Base-by-base conservation (phyloP, 2,329 filamentous ascomycete genomes). In the Penicillium hesseltinei region DNA sequence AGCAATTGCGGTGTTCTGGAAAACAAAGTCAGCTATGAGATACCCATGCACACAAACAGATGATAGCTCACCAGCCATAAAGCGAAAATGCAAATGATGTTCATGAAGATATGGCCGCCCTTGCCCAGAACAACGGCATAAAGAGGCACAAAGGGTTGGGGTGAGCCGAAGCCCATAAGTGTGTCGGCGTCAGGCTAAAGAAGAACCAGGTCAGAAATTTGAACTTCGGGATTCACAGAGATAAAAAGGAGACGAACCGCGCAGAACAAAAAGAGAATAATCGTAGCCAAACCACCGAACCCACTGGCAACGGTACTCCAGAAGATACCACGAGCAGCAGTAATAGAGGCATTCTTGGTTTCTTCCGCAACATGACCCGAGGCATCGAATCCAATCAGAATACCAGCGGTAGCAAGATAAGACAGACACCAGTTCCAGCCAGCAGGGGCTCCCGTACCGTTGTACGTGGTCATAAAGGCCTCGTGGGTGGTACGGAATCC, bases 371-470 rank as follows among this genome's bases (percentile, higher is more conserved):
- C 81, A 61, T 86, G 83, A 2, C 84, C 84, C 0, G 81, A 83
- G 0, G 84, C 84, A 68, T 86, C 84, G 53, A 84, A 86, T 2
- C 84, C 84, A 51, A 86, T 84, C 54, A 86, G 65, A 40, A 86
- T 80, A 40, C 83, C 84, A 8, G 83, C 83, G 1, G 84, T 86
- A 1, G 83, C 83, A 27, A 84, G 79, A 67, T 83, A 86, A 4
- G 82, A 84, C 4, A 86, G 76, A 71, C 83, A 85, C 84, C 83
- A 86, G 65, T 86, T 86, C 83, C 84, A 86, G 3, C 79, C 83
- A 1, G 78, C 74, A 0, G 83, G 81, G 1, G 81, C 80, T 11
- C 80, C 81, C 11, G 80, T 82, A 2, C 79, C 80, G 56, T 86
- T 86, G 66, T 84, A 84, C 0, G 83, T 85, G 13, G 82, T 79